A percentile compares a stretch with the other conserved stretches of the same genome.
Evolutionary conservation across 2,329 filamentous ascomycete species (phyloP).

Genomic region (Apiospora saccharicola): DNA sequence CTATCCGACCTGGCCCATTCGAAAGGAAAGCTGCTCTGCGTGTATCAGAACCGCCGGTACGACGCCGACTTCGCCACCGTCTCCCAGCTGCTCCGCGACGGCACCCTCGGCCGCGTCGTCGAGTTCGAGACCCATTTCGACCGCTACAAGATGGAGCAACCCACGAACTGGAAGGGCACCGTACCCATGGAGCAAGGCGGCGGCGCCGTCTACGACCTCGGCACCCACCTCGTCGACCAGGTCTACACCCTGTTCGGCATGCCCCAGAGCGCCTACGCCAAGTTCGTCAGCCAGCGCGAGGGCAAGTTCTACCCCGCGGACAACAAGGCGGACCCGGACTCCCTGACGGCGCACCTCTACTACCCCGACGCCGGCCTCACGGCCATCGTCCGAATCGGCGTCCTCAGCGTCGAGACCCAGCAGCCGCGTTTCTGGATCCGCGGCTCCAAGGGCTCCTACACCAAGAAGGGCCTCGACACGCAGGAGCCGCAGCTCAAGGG

Average conservation of each 20-base stretch:
- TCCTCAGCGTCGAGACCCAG: slow-evolving; percentile 71
- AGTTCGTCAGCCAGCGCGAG: slow-evolving; percentile 71
- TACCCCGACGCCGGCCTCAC: slow-evolving; percentile 67
- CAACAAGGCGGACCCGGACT: slow-evolving; percentile 61
- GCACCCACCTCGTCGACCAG: slow-evolving; percentile 80
- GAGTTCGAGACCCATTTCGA: slow-evolving; percentile 86
- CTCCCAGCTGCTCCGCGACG: slow-evolving; percentile 65
- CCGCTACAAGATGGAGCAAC: slow-evolving; percentile 68
- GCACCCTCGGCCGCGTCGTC: slow-evolving; percentile 72
- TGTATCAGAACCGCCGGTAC: slow-evolving; percentile 82
- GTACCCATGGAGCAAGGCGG: slow-evolving; percentile 68
- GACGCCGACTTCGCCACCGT: slow-evolving; percentile 80
- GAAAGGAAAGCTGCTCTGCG: slow-evolving; percentile 62
- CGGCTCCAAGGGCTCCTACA: slow-evolving; percentile 77
- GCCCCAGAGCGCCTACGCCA: slow-evolving; percentile 71
- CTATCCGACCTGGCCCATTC: slow-evolving; percentile 57
- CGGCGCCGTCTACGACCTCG: slow-evolving; percentile 76
- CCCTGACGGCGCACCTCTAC: slow-evolving; percentile 68
- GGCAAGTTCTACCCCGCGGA: slow-evolving; percentile 45
- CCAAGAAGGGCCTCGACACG: slow-evolving; percentile 73
- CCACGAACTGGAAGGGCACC: slow-evolving; percentile 71
- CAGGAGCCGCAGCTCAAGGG: slow-evolving; percentile 78
- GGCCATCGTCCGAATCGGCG: slow-evolving; percentile 73
- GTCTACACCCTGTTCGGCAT: slow-evolving; percentile 74
- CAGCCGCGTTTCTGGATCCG: slow-evolving; percentile 82